Conservation (phyloP, 176 grass and related monocot species). For the Panicum miliaceum region DNA sequence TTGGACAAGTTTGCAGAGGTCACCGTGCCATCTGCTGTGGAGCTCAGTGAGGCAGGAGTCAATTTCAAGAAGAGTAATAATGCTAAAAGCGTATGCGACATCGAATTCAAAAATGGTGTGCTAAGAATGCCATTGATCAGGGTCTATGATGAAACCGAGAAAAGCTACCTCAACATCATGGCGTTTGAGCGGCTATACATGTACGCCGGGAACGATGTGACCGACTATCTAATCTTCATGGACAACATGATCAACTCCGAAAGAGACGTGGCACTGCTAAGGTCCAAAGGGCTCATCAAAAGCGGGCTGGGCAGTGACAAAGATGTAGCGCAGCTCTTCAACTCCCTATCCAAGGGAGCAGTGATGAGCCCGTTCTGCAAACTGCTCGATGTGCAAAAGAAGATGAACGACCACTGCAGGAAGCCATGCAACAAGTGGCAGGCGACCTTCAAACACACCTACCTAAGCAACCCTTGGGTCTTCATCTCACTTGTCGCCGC, state of each 20-base stretch:
- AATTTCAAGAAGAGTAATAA: constrained; percentile 46
- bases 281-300: constrained; percentile 23
- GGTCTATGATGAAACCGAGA: constrained; percentile 46
- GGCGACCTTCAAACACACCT: constrained; percentile 32
- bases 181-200: constrained; percentile 59
- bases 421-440: constrained; percentile 40
- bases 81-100: constrained; percentile 17
- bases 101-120: constrained; percentile 41
- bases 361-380: not conserved
- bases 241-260: constrained; percentile 58
- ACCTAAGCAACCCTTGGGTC: constrained; percentile 47
- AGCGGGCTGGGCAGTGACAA: constrained; percentile 19
- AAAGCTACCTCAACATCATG: constrained; percentile 62
- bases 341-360: constrained; percentile 11
- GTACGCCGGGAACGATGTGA: constrained; percentile 42
- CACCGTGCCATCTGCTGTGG: constrained; percentile 37
- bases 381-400: not conserved
- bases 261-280: constrained; percentile 59
- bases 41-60: constrained; percentile 60
- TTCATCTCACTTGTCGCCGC: constrained; percentile 41
- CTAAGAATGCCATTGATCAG: constrained; percentile 41
- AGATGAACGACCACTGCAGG: not conserved
- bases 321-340: constrained; percentile 31
- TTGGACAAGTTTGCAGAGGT: fast-evolving
- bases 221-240: constrained; percentile 61